phyloP scores from a whole-genome alignment of 78 protist genomes.

The Dictyostelium firmibasis region DNA sequence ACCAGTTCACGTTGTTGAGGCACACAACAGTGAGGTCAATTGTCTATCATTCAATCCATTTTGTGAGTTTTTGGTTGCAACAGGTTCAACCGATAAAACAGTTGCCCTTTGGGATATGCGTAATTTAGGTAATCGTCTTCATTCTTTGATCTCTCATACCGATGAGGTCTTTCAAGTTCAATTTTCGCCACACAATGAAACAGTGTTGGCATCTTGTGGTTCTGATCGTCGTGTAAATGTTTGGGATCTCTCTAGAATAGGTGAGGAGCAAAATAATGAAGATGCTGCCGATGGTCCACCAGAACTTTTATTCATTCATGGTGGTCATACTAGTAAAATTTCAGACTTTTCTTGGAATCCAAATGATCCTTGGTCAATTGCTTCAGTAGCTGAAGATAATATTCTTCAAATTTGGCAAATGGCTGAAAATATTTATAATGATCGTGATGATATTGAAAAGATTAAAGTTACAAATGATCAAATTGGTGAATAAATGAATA shows the following conservation, averaged over 20 bases:
- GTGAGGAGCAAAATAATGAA: conserved; percentile 93
- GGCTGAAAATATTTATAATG: conserved; percentile 88
- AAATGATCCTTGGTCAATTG: conserved; percentile 92
- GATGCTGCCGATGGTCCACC: conserved; percentile 98
- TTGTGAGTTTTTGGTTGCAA: conserved; percentile 88
- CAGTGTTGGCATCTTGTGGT: conserved; percentile 89
- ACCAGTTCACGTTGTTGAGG: conserved; percentile 48
- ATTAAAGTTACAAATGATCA: conserved; percentile 38
- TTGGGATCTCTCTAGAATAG: conserved; percentile 96
- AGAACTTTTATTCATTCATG: conserved; percentile 97
- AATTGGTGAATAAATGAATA: conserved; percentile 46
- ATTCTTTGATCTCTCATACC: conserved; percentile 82
- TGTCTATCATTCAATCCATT: conserved; percentile 94
- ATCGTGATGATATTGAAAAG: conserved; percentile 51
- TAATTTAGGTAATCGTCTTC: conserved; percentile 82
- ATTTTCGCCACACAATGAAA: conserved; percentile 94
- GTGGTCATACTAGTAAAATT: conserved; percentile 96
- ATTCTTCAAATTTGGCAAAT: conserved; percentile 97
- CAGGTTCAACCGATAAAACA: conserved; percentile 93
- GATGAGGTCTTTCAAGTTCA: conserved; percentile 87
- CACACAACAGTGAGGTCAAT: conserved; percentile 92
- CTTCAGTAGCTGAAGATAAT: conserved; percentile 96
- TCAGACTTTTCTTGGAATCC: conserved; percentile 95
- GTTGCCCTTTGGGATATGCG: conserved; percentile 97
- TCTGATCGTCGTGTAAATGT: conserved; percentile 92